These are phyloP conservation scores for Colletotrichum sp. DNA, from an alignment of 2,329 filamentous ascomycete species.

Conservation along the genomic window DNA sequence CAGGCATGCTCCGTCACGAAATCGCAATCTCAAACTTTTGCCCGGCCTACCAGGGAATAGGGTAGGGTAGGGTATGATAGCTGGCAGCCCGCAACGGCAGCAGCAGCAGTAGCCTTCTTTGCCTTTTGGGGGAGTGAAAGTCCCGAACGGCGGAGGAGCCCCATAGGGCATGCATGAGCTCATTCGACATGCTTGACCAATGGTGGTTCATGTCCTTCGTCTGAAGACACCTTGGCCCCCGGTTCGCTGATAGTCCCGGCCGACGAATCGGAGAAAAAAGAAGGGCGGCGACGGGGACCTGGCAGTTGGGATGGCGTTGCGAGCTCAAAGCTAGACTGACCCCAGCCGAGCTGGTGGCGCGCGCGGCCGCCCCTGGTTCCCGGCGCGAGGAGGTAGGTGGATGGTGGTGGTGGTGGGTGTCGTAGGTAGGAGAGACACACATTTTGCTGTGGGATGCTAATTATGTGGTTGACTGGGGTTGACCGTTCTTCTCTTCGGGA, in stretches of 20 bases:
- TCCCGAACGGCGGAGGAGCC: neutral
- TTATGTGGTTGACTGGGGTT: neutral
- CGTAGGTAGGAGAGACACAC: neutral
- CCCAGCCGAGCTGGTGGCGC: constrained; percentile 13
- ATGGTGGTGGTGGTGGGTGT: neutral
- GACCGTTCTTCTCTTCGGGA: neutral
- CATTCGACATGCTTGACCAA: neutral
- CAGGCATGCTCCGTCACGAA: constrained; percentile 10
- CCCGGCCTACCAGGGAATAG: neutral
- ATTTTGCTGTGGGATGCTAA: neutral
- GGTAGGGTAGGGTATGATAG: neutral
- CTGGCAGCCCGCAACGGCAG: neutral
- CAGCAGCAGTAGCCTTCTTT: neutral
- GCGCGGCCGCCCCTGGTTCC: neutral
- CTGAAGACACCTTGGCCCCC: neutral
- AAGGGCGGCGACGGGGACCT: neutral
- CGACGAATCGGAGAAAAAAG: constrained; percentile 17
- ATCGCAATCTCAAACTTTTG: neutral
- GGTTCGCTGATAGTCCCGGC: neutral
- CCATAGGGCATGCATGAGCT: constrained; percentile 22
- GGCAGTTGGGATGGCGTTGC: constrained; percentile 13
- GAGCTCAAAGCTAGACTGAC: constrained; percentile 18
- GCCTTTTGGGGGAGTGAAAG: neutral
- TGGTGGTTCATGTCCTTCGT: neutral
- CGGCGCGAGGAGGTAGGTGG: neutral